Evolutionary conservation across 352 stramenopile species (phyloP).

Genomic region (Phytophthora hibernalis): DNA sequence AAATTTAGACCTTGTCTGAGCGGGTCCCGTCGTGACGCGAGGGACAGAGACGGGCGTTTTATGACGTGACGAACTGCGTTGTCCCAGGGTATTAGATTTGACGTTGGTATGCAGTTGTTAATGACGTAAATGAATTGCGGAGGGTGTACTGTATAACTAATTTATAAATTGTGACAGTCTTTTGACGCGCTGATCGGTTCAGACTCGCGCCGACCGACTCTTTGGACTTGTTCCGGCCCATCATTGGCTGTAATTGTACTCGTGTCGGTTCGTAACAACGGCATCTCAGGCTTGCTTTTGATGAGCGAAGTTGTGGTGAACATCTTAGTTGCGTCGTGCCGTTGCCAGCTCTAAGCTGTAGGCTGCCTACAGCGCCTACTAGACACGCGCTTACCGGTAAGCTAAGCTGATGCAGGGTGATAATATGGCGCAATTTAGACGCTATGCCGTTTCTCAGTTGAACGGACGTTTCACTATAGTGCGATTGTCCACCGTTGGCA

Average conservation of each 20-base stretch:
- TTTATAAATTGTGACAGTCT: not conserved
- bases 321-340: no score
- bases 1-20: constrained; percentile 30
- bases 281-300: constrained; percentile 10
- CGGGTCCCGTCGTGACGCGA: constrained; percentile 19
- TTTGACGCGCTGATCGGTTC: constrained; percentile 26
- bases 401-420: no score
- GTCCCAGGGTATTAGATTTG: not conserved
- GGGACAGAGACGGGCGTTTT: constrained; percentile 1
- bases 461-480: not conserved
- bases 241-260: constrained; percentile 3
- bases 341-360: no score
- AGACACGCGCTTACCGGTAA: no score
- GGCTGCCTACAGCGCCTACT: no score
- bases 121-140: not conserved
- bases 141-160: constrained; percentile 5
- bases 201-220: constrained; percentile 26
- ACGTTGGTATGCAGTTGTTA: no score
- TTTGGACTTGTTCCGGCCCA: constrained; percentile 8
- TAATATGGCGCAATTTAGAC: no score
- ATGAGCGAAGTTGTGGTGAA: no score
- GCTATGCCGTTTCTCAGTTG: not conserved
- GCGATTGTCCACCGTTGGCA: not conserved
- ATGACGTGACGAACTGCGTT: not conserved
- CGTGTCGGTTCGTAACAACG: constrained; percentile 10